phyloP scores from a whole-genome alignment of 345 rosid genomes.

The Bretschneidera sinensis region DNA sequence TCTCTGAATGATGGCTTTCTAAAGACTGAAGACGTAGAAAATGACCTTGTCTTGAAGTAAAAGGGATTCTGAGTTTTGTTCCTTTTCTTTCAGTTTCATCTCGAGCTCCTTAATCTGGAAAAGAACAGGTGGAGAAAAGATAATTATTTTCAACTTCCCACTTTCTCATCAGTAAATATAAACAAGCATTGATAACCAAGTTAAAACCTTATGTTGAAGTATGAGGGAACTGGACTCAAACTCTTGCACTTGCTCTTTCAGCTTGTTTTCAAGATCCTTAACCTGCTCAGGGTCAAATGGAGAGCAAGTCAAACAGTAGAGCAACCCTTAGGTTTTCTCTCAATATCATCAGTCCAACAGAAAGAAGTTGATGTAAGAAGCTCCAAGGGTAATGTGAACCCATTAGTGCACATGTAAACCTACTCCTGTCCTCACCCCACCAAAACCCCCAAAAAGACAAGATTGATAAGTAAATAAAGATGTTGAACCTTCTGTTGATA shows the following conservation, averaged over 20 bases:
- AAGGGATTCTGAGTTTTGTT: conserved; percentile 44
- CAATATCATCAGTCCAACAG: neutral
- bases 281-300: conserved; percentile 52
- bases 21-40: neutral
- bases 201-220: conserved; percentile 56
- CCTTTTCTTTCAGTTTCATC: conserved; percentile 47
- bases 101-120: conserved; percentile 66
- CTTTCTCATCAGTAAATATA: neutral
- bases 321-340: neutral
- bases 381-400: neutral
- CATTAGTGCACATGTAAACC: neutral
- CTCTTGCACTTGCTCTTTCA: conserved; percentile 55
- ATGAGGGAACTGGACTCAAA: conserved; percentile 38
- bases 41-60: conserved; percentile 51
- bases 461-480: neutral
- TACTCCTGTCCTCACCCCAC: too few species aligned
- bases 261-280: conserved; percentile 64
- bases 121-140: conserved; percentile 3
- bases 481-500: conserved; percentile 54
- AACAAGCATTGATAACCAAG: neutral
- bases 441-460: neutral
- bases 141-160: neutral
- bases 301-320: conserved; percentile 3
- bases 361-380: neutral
- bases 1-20: too few species aligned